Percentiles rank a stretch among this genome's conserved stretches.
Conservation (phyloP, 2,329 filamentous ascomycete genomes). For the Monosporascus sp. region DNA sequence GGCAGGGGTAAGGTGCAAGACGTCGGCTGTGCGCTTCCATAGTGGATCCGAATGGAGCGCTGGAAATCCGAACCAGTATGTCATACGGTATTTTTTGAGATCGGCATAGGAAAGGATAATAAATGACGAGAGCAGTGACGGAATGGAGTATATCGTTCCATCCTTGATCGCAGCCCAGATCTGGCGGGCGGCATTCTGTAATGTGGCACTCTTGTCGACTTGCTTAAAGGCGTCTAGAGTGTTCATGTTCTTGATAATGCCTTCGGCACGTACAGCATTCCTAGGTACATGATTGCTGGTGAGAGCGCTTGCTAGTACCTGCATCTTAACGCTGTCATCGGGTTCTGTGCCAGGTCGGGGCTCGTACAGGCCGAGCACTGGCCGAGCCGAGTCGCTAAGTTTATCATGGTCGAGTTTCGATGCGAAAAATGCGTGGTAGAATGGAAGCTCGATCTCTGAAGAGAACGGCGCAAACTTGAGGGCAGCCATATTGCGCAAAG, state of each 20-base stretch:
- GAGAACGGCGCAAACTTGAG: conserved; percentile 80
- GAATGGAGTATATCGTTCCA: conserved; percentile 91
- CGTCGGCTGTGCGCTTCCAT: conserved; percentile 62
- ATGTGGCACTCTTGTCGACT: conserved; percentile 70
- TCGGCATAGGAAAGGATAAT: conserved; percentile 88
- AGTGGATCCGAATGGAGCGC: conserved; percentile 82
- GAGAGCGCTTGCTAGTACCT: conserved; percentile 81
- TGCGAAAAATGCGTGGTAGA: conserved; percentile 87
- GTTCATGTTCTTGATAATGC: conserved; percentile 93
- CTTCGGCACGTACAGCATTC: conserved; percentile 76
- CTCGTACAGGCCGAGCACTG: conserved; percentile 84
- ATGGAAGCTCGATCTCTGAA: conserved; percentile 91
- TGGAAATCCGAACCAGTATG: conserved; percentile 97
- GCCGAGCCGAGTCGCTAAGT: conserved; percentile 86
- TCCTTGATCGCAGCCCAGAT: conserved; percentile 98
- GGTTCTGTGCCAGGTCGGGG: conserved; percentile 66
- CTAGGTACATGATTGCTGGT: conserved; percentile 69
- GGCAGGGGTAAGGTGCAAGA: conserved; percentile 51
- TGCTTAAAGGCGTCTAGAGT: conserved; percentile 90
- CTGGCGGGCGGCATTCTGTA: conserved; percentile 76
- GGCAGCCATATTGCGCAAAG: conserved; percentile 29
- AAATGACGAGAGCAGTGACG: conserved; percentile 86
- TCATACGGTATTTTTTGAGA: conserved; percentile 94
- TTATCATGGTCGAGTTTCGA: conserved; percentile 97
- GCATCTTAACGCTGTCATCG: conserved; percentile 78